Conservation (phyloP, 192 early-diverging fungal species). For the Mortierella claussenii region DNA sequence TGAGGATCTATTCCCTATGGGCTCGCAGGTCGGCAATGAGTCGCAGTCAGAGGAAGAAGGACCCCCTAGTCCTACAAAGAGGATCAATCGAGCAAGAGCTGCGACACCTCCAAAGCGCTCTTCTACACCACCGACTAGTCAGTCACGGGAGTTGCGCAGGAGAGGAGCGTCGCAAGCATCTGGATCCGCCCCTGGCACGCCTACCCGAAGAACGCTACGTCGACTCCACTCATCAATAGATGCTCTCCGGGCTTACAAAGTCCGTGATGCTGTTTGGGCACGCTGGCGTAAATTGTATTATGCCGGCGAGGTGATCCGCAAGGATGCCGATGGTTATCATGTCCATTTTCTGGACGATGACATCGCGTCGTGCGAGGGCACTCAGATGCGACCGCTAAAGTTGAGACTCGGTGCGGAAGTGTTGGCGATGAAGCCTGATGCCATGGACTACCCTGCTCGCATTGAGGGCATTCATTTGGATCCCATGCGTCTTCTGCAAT, state of each 20-base stretch:
- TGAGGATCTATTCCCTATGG: constrained; percentile 3
- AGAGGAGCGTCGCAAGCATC: constrained; percentile 1
- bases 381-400: constrained; percentile 33
- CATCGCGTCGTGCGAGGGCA: background rate
- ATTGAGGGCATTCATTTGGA: constrained; percentile 28
- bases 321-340: constrained; percentile 9
- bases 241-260: constrained; percentile 9
- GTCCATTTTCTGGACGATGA: constrained; percentile 31
- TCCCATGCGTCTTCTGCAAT: background rate
- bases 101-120: background rate
- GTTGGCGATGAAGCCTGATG: constrained; percentile 21
- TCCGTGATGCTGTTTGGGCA: constrained; percentile 35
- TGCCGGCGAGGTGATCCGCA: constrained; percentile 10
- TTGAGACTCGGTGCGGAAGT: constrained; percentile 34
- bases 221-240: constrained; percentile 16
- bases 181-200: background rate
- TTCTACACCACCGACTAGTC: constrained; percentile 7
- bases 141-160: constrained; percentile 8
- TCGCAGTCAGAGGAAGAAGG: background rate
- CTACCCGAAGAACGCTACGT: constrained; percentile 15
- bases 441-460: constrained; percentile 2
- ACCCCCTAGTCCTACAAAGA: background rate
- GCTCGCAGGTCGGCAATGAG: background rate
- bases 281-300: constrained; percentile 26
- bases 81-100: background rate